These are phyloP conservation scores for Trichoderma parareesei DNA, from an alignment of 495 filamentous ascomycete genomes.

Conservation along the genomic window DNA sequence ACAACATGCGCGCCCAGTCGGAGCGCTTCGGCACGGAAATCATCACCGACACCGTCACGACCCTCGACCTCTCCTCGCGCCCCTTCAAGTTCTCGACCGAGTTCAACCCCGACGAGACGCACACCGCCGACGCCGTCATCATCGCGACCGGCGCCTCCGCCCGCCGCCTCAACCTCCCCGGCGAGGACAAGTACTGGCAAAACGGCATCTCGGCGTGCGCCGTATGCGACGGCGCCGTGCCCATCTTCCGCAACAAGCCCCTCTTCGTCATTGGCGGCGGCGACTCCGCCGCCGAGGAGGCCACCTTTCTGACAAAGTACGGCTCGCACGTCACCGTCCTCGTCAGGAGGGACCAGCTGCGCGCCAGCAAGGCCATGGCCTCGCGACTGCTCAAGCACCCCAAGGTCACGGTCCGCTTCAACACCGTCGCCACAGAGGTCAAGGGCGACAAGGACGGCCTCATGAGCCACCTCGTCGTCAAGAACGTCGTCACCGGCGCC, in stretches of 20 bases:
- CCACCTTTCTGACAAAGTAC: constrained; percentile 96
- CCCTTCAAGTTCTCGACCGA: constrained; percentile 92
- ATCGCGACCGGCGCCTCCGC: constrained; percentile 94
- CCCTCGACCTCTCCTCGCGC: constrained; percentile 72
- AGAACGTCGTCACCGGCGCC: constrained; percentile 68
- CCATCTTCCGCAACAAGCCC: constrained; percentile 94
- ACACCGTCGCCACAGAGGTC: constrained; percentile 71
- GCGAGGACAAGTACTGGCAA: constrained; percentile 94
- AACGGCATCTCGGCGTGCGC: constrained; percentile 93
- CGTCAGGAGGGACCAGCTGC: constrained; percentile 75
- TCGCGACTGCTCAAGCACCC: constrained; percentile 70
- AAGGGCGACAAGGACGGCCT: constrained; percentile 76
- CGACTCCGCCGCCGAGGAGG: constrained; percentile 95
- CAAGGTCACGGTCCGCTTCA: constrained; percentile 83
- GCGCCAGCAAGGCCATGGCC: constrained; percentile 88
- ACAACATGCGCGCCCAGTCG: constrained; percentile 86
- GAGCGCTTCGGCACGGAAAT: constrained; percentile 87
- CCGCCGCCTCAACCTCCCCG: constrained; percentile 68
- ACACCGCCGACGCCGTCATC: constrained; percentile 86
- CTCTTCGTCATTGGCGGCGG: constrained; percentile 94
- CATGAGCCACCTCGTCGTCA: constrained; percentile 77
- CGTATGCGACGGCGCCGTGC: constrained; percentile 94
- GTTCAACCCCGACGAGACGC: constrained; percentile 64
- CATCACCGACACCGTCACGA: constrained; percentile 82
- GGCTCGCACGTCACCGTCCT: constrained; percentile 89